Evolutionary conservation across 75 land plant species (phyloP).

Genomic region (Pinus albicaulis): DNA sequence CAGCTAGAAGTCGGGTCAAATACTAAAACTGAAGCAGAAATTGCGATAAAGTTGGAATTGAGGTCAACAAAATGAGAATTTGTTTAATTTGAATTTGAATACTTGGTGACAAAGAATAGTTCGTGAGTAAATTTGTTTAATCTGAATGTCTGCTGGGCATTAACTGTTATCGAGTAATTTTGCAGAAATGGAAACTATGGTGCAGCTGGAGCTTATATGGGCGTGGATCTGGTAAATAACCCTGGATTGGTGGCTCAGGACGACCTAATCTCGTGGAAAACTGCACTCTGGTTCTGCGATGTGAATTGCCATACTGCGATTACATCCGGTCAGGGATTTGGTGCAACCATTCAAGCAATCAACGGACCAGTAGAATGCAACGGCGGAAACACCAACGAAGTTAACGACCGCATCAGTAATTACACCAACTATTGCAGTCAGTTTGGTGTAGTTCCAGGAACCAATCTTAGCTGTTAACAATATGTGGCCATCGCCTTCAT

Average conservation of each 20-base stretch:
- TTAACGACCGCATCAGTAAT: constrained; percentile 15
- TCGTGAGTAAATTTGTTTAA: not conserved
- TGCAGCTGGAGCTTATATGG: not conserved
- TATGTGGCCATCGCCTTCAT: no score
- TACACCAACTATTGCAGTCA: constrained; percentile 29
- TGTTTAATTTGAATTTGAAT: no score
- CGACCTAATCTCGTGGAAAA: not conserved
- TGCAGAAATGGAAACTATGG: not conserved
- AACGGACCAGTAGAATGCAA: constrained; percentile 28
- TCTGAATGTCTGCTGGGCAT: not conserved
- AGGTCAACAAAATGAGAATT: no score
- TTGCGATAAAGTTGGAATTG: no score
- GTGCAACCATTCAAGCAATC: constrained; percentile 31
- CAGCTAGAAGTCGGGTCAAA: no score
- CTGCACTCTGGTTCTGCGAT: constrained; percentile 2
- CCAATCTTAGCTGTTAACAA: constrained; percentile 25
- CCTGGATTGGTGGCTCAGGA: not conserved
- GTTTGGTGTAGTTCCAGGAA: constrained; percentile 38
- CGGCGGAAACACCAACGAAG: constrained; percentile 11
- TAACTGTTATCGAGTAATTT: not conserved
- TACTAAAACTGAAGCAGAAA: no score
- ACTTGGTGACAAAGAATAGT: no score
- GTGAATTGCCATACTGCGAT: not conserved
- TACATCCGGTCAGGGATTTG: constrained; percentile 35
- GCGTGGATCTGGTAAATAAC: not conserved